These are phyloP conservation scores for Xylariaceae sp. DNA, from an alignment of 2,329 filamentous ascomycete genomes.

Conservation along the genomic window DNA sequence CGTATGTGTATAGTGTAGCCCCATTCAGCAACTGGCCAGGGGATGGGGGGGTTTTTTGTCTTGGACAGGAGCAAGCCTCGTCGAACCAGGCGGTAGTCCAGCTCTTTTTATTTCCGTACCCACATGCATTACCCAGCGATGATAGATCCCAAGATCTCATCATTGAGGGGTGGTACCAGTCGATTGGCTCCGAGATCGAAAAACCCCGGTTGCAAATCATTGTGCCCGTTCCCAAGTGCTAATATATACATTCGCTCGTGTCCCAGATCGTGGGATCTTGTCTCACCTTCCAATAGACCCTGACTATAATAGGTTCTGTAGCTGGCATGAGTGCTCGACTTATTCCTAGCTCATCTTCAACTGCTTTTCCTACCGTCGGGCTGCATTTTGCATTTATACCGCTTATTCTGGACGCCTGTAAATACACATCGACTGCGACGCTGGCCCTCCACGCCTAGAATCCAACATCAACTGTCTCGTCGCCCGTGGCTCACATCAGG, in stretches of 20 bases:
- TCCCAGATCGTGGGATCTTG: slow-evolving; percentile 21
- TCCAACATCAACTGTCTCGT: not conserved
- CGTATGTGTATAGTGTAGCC: slow-evolving; percentile 18
- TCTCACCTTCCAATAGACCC: slow-evolving; percentile 19
- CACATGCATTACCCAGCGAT: slow-evolving; percentile 26
- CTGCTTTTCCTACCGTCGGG: slow-evolving; percentile 18
- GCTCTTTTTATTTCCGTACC: slow-evolving; percentile 24
- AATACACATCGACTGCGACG: slow-evolving; percentile 3
- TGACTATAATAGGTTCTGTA: slow-evolving; percentile 21
- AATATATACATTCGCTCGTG: slow-evolving; percentile 27
- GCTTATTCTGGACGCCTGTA: slow-evolving; percentile 6
- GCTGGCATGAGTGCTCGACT: slow-evolving; percentile 12
- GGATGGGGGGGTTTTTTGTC: slow-evolving; percentile 8
- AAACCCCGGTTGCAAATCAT: slow-evolving; percentile 29
- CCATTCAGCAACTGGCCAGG: slow-evolving; percentile 19
- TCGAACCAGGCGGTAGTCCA: slow-evolving; percentile 18
- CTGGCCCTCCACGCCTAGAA: not conserved
- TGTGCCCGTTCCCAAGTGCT: slow-evolving; percentile 15
- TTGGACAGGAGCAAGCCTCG: slow-evolving; percentile 22
- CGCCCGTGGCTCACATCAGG: not conserved
- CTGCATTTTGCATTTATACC: slow-evolving; percentile 21
- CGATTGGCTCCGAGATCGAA: slow-evolving; percentile 31
- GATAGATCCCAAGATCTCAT: slow-evolving; percentile 27
- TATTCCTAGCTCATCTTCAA: not conserved
- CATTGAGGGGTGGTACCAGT: slow-evolving; percentile 28